Percentiles rank a stretch among this genome's conserved stretches.
Conservation (phyloP, 2,329 filamentous ascomycete genomes). For the Penicillium sp. region DNA sequence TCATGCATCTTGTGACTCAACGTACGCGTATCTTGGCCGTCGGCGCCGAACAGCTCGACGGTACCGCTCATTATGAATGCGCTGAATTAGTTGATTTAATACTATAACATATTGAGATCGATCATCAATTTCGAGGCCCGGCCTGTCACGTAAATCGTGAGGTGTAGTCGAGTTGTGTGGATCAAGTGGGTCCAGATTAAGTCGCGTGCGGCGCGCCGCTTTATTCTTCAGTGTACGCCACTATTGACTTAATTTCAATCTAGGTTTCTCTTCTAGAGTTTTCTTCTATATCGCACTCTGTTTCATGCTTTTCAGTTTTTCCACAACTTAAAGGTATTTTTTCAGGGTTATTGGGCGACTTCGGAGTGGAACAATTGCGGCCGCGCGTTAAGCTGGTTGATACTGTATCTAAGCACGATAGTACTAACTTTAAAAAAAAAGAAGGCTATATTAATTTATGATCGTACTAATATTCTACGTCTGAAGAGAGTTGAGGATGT, state of each 20-base stretch:
- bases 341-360: neutral
- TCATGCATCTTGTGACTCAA: neutral
- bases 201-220: neutral
- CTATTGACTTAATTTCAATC: neutral
- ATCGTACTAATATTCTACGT: too few species aligned
- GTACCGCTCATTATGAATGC: constrained; percentile 22
- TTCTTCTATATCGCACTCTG: neutral
- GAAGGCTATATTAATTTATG: too few species aligned
- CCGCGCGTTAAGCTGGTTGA: too few species aligned
- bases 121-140: too few species aligned
- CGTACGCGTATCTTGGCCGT: constrained; percentile 33
- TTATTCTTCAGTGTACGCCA: neutral
- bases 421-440: too few species aligned
- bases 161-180: constrained; percentile 3
- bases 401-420: too few species aligned
- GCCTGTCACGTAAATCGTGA: neutral
- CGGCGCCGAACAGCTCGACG: constrained; percentile 33
- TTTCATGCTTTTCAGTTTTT: neutral
- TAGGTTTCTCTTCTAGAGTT: too few species aligned
- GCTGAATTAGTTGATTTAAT: neutral
- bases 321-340: neutral
- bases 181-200: constrained; percentile 3
- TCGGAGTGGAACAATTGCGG: too few species aligned
- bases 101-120: neutral
- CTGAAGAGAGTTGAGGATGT: neutral